Conservation (phyloP, 2,329 filamentous ascomycete genomes). For the Diaporthe sp. region DNA sequence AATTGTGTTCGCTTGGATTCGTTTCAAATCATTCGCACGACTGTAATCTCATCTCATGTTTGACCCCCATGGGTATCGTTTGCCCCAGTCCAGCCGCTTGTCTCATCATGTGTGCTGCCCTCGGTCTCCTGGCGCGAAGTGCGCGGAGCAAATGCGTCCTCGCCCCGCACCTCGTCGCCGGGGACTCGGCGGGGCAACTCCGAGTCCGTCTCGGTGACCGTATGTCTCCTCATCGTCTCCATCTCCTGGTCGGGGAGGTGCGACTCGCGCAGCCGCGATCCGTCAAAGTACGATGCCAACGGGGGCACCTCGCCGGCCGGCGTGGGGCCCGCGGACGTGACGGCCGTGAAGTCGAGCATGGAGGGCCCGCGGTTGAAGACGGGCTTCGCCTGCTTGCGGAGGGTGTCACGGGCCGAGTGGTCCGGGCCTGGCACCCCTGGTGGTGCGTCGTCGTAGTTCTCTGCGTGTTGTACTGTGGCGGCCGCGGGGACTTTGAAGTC, state of each 20-base stretch:
- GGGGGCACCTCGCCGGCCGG: constrained; percentile 24
- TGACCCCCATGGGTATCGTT: background rate
- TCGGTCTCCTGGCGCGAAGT: constrained; percentile 25
- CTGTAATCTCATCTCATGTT: background rate
- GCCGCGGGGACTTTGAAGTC: background rate
- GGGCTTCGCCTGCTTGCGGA: constrained; percentile 21
- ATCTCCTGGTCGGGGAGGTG: constrained; percentile 26
- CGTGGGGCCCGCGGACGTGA: constrained; percentile 29
- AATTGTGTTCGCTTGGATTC: background rate
- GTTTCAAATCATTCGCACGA: background rate
- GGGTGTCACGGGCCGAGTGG: background rate
- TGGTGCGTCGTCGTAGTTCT: constrained; percentile 29
- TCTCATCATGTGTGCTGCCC: background rate
- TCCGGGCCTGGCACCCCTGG: constrained; percentile 27
- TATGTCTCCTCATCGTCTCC: background rate
- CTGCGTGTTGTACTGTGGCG: background rate
- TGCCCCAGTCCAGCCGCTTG: background rate
- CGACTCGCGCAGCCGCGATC: constrained; percentile 27
- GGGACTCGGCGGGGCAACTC: constrained; percentile 5
- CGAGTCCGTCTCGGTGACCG: background rate
- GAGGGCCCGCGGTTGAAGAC: constrained; percentile 30
- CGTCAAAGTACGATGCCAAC: constrained; percentile 10
- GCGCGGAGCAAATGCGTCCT: constrained; percentile 8
- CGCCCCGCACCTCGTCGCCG: background rate
- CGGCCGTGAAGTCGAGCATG: constrained; percentile 31